These are phyloP conservation scores for Rhodomyrtus tomentosa DNA, from an alignment of 345 rosid species.

Conservation along the genomic window DNA sequence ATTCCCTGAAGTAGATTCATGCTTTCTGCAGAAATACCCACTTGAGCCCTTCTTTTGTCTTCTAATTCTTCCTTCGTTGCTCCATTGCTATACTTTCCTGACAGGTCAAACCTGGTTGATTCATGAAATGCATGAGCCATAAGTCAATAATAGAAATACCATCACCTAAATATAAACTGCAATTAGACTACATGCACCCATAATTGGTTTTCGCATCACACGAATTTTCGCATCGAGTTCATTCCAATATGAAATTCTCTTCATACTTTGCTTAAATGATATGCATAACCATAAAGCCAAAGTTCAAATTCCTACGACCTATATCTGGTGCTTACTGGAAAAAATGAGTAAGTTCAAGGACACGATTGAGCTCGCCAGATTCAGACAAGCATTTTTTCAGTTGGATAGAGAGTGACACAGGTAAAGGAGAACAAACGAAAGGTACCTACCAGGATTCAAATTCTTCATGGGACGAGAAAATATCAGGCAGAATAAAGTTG, in stretches of 20 bases:
- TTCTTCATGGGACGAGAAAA: constrained; percentile 85
- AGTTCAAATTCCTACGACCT: neutral
- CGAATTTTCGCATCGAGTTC: neutral
- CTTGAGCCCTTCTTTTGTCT: constrained; percentile 80
- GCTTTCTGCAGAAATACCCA: constrained; percentile 7
- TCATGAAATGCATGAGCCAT: neutral
- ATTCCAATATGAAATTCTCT: neutral
- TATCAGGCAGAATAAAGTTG: constrained; percentile 90
- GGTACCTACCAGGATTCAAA: constrained; percentile 79
- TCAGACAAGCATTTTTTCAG: neutral
- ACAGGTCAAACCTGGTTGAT: constrained; percentile 71
- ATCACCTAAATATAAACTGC: neutral
- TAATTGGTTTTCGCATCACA: neutral
- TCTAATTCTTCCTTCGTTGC: constrained; percentile 48
- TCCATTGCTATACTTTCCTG: constrained; percentile 47
- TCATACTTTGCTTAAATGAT: neutral
- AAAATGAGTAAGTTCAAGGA: neutral
- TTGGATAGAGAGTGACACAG: neutral
- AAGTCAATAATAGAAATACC: neutral
- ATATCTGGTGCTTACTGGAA: neutral
- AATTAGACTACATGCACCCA: neutral
- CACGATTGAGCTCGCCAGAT: neutral
- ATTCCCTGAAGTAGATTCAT: neutral
- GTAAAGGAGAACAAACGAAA: neutral
- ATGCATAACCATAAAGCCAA: neutral